A percentile compares a stretch with the other conserved stretches of the same genome.
Evolutionary conservation across 2,329 filamentous ascomycete species (phyloP).

Genomic region (Cercospora berteroae): DNA sequence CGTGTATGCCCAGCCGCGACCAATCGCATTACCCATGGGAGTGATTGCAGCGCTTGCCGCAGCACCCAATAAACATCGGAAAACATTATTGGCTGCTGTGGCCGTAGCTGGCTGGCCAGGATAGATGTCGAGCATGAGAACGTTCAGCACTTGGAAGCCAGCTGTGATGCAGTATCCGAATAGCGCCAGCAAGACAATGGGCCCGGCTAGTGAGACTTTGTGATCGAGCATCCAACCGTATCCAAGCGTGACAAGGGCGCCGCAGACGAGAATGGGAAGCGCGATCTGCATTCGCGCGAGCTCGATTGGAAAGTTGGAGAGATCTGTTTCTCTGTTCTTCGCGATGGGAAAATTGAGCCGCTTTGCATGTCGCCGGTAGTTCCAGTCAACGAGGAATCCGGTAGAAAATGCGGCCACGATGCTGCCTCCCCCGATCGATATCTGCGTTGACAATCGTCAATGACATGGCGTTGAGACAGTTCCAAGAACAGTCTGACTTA

Average conservation of each 20-base stretch:
- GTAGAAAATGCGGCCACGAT: conserved; percentile 43
- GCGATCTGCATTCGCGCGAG: conserved; percentile 44
- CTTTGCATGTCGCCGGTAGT: conserved; percentile 42
- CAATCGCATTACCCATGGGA: conserved; percentile 42
- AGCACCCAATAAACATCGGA: conserved; percentile 46
- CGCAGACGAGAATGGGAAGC: conserved; percentile 39
- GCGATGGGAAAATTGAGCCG: conserved; percentile 36
- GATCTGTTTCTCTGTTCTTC: conserved; percentile 40
- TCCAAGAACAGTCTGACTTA: not conserved
- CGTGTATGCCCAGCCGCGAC: conserved; percentile 37
- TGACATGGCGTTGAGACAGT: not conserved
- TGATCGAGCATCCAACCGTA: conserved; percentile 46
- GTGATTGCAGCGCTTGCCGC: conserved; percentile 42
- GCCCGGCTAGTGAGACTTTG: conserved; percentile 31
- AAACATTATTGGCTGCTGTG: conserved; percentile 47
- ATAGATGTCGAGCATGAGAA: conserved; percentile 49
- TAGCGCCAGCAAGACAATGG: conserved; percentile 32
- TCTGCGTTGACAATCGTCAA: conserved; percentile 8
- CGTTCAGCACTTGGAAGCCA: conserved; percentile 46
- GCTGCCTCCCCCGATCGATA: conserved; percentile 44
- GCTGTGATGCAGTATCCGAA: conserved; percentile 41
- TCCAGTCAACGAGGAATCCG: conserved; percentile 45
- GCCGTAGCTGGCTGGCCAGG: conserved; percentile 43
- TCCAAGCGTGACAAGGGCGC: conserved; percentile 36
- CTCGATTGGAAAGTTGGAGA: conserved; percentile 46